Conservation (phyloP, 352 stramenopile genomes). For the Globisporangium canariense region DNA sequence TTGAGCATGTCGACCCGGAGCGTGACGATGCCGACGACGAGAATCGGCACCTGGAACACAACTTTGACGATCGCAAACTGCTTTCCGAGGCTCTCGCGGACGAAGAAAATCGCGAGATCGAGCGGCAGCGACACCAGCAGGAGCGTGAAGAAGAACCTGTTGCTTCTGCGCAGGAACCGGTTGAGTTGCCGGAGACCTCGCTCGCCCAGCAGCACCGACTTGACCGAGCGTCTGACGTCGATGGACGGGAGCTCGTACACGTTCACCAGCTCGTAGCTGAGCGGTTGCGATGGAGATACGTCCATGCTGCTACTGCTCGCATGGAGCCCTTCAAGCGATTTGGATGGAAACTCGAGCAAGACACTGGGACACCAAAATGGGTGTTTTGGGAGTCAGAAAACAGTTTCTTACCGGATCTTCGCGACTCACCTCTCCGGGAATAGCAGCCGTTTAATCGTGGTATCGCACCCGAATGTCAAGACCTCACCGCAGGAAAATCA, state of each 20-base stretch:
- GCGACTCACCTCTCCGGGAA: no score
- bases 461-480: no score
- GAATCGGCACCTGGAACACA: background rate
- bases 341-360: no score
- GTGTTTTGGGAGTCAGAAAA: no score
- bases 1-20: constrained; percentile 11
- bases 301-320: background rate
- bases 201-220: constrained; percentile 3
- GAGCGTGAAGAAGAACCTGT: background rate
- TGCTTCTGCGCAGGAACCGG: background rate
- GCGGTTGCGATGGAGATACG: background rate
- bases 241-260: constrained; percentile 8
- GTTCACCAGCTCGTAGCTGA: constrained; percentile 10
- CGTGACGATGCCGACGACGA: background rate
- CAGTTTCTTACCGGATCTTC: no score
- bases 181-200: background rate
- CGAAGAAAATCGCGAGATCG: constrained; percentile 7
- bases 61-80: constrained; percentile 5
- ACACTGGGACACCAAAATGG: no score
- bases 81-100: background rate
- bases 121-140: constrained; percentile 2
- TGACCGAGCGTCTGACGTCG: constrained; percentile 7
- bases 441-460: no score
- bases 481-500: no score
- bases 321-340: background rate